Conservation (phyloP, 495 filamentous ascomycete genomes). For the Penicillium manginii region DNA sequence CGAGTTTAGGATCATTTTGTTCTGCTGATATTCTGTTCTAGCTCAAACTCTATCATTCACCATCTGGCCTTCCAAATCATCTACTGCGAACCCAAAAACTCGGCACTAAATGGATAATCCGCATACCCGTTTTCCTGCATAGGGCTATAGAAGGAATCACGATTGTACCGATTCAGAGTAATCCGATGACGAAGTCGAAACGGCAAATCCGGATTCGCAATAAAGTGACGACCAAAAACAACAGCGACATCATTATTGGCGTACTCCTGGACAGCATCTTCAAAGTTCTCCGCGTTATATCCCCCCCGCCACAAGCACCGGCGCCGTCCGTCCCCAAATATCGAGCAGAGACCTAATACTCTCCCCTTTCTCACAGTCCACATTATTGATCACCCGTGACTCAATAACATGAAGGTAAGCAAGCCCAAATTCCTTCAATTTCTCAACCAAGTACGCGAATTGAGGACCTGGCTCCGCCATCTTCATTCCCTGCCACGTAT, state of each 20-base stretch:
- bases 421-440: constrained; percentile 53
- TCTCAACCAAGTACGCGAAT: constrained; percentile 56
- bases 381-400: constrained; percentile 44
- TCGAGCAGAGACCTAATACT: constrained; percentile 36
- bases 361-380: constrained; percentile 45
- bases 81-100: neutral
- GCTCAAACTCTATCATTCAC: no score
- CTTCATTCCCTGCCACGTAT: constrained; percentile 63
- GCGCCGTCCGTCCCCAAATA: neutral
- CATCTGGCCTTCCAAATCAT: no score
- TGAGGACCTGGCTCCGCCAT: constrained; percentile 65
- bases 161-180: neutral
- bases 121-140: neutral
- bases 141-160: neutral
- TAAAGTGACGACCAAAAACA: constrained; percentile 64
- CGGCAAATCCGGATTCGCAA: constrained; percentile 66
- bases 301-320: neutral
- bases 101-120: neutral
- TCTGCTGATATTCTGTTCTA: no score
- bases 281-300: neutral
- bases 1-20: no score
- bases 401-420: constrained; percentile 68
- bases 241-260: constrained; percentile 50
- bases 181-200: neutral
- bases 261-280: constrained; percentile 37